phyloP scores from a whole-genome alignment of 345 rosid species.

The Psidium friedrichsthalianum region DNA sequence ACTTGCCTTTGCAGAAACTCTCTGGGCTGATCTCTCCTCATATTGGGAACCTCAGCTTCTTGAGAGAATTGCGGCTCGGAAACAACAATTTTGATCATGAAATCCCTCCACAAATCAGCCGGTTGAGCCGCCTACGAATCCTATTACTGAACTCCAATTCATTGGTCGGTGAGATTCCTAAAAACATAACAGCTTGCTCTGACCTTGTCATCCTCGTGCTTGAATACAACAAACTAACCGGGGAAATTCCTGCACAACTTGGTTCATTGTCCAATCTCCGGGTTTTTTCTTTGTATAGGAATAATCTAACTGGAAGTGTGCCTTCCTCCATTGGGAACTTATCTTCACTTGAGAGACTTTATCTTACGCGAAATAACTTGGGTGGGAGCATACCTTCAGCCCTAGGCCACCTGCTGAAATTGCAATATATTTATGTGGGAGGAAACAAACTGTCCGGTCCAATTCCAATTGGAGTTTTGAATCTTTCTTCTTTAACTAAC shows the following conservation, averaged over 20 bases:
- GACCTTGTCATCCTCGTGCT: accelerated
- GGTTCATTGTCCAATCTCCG: not conserved
- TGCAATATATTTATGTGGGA: accelerated
- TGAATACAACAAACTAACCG: not conserved
- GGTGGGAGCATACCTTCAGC: not conserved
- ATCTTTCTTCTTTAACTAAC: not conserved
- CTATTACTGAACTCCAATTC: accelerated
- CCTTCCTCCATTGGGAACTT: not conserved
- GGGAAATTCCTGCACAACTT: not conserved
- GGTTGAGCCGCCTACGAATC: not conserved
- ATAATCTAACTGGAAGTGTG: not conserved
- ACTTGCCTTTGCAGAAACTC: not conserved
- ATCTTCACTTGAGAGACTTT: accelerated
- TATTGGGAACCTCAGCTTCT: not conserved
- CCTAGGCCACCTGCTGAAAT: not conserved
- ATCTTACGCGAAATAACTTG: not conserved
- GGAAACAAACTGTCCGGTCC: not conserved
- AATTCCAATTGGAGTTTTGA: not conserved
- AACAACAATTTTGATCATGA: not conserved
- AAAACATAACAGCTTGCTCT: not conserved
- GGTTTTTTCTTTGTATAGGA: accelerated
- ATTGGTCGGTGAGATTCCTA: not conserved
- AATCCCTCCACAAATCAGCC: not conserved
- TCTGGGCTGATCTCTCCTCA: not conserved
- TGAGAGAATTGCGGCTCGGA: not conserved